A percentile compares a stretch with the other conserved stretches of the same genome.
phyloP scores from a whole-genome alignment of 129 eudicot genomes.

The Flaveria linearis region DNA sequence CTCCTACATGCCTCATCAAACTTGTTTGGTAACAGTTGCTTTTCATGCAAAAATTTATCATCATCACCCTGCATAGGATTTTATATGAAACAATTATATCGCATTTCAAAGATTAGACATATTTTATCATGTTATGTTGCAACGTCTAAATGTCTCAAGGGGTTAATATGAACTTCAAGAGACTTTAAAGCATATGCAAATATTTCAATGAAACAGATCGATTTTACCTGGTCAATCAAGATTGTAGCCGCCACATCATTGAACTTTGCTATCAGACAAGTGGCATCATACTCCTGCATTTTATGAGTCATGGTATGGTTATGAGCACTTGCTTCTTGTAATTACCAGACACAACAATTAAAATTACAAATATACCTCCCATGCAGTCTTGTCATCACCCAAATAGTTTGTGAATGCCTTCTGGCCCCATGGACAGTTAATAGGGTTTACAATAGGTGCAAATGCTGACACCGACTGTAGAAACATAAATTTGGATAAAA shows the following conservation, averaged over 20 bases:
- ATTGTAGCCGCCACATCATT: conserved; percentile 76
- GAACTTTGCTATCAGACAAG: conserved; percentile 70
- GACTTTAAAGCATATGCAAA: neutral
- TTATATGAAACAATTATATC: conserved; percentile 1
- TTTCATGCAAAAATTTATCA: conserved; percentile 80
- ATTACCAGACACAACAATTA: neutral
- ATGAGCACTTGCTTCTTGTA: conserved; percentile 17
- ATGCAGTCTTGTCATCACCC: conserved; percentile 75
- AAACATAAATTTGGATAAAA: conserved; percentile 6
- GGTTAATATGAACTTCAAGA: neutral
- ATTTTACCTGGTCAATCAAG: conserved; percentile 86
- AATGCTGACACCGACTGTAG: conserved; percentile 94
- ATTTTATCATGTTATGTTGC: neutral
- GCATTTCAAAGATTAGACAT: neutral
- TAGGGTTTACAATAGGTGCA: conserved; percentile 85
- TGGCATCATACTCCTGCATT: conserved; percentile 94
- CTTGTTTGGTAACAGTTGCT: conserved; percentile 70
- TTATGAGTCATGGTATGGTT: conserved; percentile 6
- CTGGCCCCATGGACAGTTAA: conserved; percentile 95
- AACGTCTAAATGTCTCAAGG: neutral
- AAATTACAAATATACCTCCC: conserved; percentile 70
- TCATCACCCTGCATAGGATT: conserved; percentile 64
- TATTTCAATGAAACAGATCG: neutral
- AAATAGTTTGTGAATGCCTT: conserved; percentile 94
- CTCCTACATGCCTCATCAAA: conserved; percentile 89